A percentile compares a stretch with the other conserved stretches of the same genome.
These are phyloP conservation scores for Tricholoma sp. DNA, from an alignment of 768 basidiomycete species.

Conservation along the genomic window DNA sequence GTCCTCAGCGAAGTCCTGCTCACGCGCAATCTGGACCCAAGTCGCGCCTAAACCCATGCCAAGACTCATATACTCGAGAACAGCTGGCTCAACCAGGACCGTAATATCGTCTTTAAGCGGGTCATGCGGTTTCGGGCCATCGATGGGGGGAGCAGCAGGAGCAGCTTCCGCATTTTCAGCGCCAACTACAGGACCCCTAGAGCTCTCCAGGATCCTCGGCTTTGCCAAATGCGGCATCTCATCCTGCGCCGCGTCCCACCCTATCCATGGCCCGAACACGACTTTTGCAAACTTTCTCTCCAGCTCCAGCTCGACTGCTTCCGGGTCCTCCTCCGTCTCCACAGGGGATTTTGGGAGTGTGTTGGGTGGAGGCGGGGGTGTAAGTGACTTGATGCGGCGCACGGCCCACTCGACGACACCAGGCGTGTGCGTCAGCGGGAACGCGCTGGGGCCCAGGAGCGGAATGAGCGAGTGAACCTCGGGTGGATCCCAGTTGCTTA, in stretches of 20 bases:
- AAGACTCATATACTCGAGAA: constrained; percentile 35
- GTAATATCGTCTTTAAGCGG: constrained; percentile 54
- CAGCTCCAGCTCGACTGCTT: constrained; percentile 35
- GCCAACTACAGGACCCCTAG: constrained; percentile 23
- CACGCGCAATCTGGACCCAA: constrained; percentile 62
- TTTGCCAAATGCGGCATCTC: constrained; percentile 28
- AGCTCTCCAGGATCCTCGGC: constrained; percentile 33
- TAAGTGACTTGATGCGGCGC: constrained; percentile 47
- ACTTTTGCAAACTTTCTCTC: constrained; percentile 31
- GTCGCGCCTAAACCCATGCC: constrained; percentile 62
- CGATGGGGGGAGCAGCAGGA: constrained; percentile 13
- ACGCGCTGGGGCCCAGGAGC: constrained; percentile 48
- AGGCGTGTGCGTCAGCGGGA: constrained; percentile 59
- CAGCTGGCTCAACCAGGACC: constrained; percentile 46
- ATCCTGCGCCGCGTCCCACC: constrained; percentile 31
- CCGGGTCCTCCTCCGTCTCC: constrained; percentile 19
- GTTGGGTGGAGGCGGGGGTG: constrained; percentile 28
- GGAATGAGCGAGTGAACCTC: constrained; percentile 27
- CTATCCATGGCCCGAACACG: constrained; percentile 36
- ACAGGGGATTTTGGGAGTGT: constrained; percentile 22
- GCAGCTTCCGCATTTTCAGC: constrained; percentile 9
- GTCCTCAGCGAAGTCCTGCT: constrained; percentile 17
- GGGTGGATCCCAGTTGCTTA: constrained; percentile 16
- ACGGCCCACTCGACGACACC: constrained; percentile 65
- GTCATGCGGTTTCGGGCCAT: constrained; percentile 35